Base-by-base conservation (phyloP, 495 filamentous ascomycete species). In the Aspergillus nanangensis region DNA sequence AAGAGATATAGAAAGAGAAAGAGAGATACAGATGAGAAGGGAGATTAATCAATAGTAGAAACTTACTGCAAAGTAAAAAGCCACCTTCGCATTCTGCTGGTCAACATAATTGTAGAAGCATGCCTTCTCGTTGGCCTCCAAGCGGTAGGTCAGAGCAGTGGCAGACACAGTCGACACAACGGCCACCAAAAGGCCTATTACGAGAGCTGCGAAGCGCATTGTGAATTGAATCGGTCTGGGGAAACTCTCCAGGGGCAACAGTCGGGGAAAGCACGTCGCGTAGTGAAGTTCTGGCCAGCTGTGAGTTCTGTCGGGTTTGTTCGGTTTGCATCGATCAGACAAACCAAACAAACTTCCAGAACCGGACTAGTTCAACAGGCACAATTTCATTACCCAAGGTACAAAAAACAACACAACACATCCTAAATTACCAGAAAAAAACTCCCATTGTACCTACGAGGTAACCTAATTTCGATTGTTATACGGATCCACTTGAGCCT, bases 21-120 rank as follows among this genome's bases (percentile, higher is more conserved):
- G n/a, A n/a, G n/a, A n/a, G n/a, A n/a, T n/a, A n/a, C n/a, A n/a
- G n/a, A n/a, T n/a, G n/a, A n/a, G n/a, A n/a, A n/a, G n/a, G n/a
- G n/a, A n/a, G n/a, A n/a, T n/a, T n/a, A n/a, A n/a, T 20, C 18
- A 3, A n/a, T 0, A 21, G 9, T 31, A 13, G 1, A 5, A n/a
- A 69, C 88, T 54, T 69, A 98, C 93, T 42, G 94, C 94, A 67
- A 97, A 99, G 71, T 99, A 99, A 60, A 99, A 99, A 14, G 94
- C 94, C 41, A 97, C 75, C 77, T 97, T 97, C 45, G 84, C 79
- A 54, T 86, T 87, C 47, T 45, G 24, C 41, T 70, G 57, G 41
- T 93, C 79, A 27, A 90, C 83, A 45, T 77, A 70, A 27, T 87
- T 77, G 71, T 84, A 96, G 79, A 99, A 99, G 74, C 94, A 99